A percentile compares a stretch with the other conserved stretches of the same genome.
Conservation (phyloP, 768 basidiomycete genomes). For the Phylloporus sp. region DNA sequence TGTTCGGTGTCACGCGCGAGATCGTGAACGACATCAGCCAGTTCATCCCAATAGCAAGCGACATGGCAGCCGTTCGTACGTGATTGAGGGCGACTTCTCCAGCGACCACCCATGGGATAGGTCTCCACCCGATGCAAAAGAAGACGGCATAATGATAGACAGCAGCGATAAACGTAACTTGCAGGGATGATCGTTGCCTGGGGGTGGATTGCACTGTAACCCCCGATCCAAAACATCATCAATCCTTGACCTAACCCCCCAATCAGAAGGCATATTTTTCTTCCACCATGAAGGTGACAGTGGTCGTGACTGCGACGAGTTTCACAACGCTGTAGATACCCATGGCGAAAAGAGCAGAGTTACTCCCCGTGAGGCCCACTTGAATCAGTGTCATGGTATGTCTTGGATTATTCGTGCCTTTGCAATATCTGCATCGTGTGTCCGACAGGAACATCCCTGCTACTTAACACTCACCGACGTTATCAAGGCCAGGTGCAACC, state of each 20-base stretch:
- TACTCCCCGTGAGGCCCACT: no score
- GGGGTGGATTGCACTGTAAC: constrained; percentile 33
- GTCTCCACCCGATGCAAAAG: constrained; percentile 34
- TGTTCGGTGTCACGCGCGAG: constrained; percentile 35
- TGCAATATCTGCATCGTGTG: background rate
- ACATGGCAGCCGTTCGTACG: constrained; percentile 33
- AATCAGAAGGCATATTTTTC: constrained; percentile 46
- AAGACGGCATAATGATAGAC: constrained; percentile 38
- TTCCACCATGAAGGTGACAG: constrained; percentile 45
- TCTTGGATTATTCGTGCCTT: no score
- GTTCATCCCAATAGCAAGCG: constrained; percentile 31
- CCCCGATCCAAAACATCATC: constrained; percentile 38
- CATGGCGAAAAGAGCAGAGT: constrained; percentile 46
- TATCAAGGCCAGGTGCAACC: no score
- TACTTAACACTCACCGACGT: no score
- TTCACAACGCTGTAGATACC: constrained; percentile 41
- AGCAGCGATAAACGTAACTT: constrained; percentile 37
- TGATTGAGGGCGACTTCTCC: constrained; percentile 38
- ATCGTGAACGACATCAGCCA: constrained; percentile 38
- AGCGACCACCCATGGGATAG: constrained; percentile 30
- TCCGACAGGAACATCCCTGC: background rate
- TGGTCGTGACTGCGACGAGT: constrained; percentile 38
- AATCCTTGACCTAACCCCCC: constrained; percentile 46
- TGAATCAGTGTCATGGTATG: background rate
- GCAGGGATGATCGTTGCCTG: constrained; percentile 26